A percentile compares a stretch with the other conserved stretches of the same genome.
Evolutionary conservation across 2,329 filamentous ascomycete species (phyloP).

Genomic region (Westerdykella aurantiaca): DNA sequence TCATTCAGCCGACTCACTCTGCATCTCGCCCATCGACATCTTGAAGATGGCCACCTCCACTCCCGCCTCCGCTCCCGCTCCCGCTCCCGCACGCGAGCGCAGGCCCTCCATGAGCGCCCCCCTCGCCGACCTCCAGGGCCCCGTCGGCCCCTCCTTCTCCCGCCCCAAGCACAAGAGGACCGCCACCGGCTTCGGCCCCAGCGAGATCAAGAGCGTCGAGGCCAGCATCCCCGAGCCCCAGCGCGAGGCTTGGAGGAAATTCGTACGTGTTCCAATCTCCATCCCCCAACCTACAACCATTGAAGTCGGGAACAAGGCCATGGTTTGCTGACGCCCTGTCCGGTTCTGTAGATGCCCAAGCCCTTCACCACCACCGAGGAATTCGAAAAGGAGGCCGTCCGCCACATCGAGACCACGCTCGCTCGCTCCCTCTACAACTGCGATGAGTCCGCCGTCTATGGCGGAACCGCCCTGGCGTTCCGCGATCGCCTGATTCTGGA

Average conservation of each 20-base stretch:
- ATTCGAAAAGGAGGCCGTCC: conserved; percentile 78
- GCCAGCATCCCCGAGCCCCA: conserved; percentile 84
- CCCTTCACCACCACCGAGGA: conserved; percentile 75
- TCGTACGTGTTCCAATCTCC: conserved; percentile 39
- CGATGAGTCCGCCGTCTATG: conserved; percentile 87
- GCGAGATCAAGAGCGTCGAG: conserved; percentile 91
- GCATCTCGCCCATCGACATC: conserved; percentile 24
- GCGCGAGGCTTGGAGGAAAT: conserved; percentile 67
- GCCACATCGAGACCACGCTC: conserved; percentile 92
- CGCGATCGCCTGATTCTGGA: conserved; percentile 87
- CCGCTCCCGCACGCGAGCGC: conserved; percentile 59
- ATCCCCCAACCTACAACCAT: not conserved
- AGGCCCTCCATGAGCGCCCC: conserved; percentile 76
- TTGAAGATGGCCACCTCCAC: conserved; percentile 23
- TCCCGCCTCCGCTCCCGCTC: not conserved
- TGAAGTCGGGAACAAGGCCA: not conserved
- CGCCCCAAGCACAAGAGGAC: conserved; percentile 96
- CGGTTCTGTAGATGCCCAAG: conserved; percentile 48
- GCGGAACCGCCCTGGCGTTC: conserved; percentile 85
- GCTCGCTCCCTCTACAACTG: conserved; percentile 97
- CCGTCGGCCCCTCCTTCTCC: conserved; percentile 73
- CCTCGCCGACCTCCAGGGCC: conserved; percentile 78
- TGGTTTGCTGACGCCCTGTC: no score
- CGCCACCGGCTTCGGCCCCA: conserved; percentile 85
- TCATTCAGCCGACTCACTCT: conserved; percentile 17